Evolutionary conservation across 2,329 filamentous ascomycete species (phyloP), one percentile per base, ranked within the genome.

Genomic region (Alternaria arborescens): DNA sequence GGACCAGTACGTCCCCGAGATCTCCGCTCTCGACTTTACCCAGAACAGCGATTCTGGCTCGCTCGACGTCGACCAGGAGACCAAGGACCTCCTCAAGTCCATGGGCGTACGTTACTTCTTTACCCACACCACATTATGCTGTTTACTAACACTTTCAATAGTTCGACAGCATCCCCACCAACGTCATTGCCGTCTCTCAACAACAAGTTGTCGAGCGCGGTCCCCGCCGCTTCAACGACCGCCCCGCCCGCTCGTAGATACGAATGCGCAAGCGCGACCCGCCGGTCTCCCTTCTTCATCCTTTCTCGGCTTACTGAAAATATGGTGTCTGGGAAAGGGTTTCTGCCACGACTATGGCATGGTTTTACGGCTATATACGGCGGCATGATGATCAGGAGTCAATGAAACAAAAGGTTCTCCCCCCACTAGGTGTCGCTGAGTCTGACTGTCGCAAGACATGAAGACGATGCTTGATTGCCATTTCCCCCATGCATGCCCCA

Each of bases 1-100:
- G 92, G 95, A 99, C 88, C 95, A 99, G 88, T 99, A 97, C 87
- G 95, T 99, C 72, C 95, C 95, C 80, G 95, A 99, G 86, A 88
- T 99, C 77, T 99, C 96, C 65, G 95, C 95, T 80, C 91, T 99
- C 82, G 95, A 99, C 88, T 97, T 97, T 87, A 89, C 91, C 80
- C 93, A 97, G 88, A 93, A 91, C 86, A 89, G 88, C 82, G 95
- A 98, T 87, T 91, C 86, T 80, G 95, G 95, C 79, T 90, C 94
- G 84, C 88, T 99, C 78, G 94, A 98, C 77, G 91, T 99, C 80
- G 95, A 99, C 82, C 84, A 88, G 83, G 95, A 99, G 87, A 99
- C 95, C 83, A 98, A 97, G 91, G 95, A 98, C 81, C 87, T 99
- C 97, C 89, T 99, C 81, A 99, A 99, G 92, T 92, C 91, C 88